Evolutionary conservation across 441 rosid genomes (phyloP).

Genomic region (Adansonia gregorii): DNA sequence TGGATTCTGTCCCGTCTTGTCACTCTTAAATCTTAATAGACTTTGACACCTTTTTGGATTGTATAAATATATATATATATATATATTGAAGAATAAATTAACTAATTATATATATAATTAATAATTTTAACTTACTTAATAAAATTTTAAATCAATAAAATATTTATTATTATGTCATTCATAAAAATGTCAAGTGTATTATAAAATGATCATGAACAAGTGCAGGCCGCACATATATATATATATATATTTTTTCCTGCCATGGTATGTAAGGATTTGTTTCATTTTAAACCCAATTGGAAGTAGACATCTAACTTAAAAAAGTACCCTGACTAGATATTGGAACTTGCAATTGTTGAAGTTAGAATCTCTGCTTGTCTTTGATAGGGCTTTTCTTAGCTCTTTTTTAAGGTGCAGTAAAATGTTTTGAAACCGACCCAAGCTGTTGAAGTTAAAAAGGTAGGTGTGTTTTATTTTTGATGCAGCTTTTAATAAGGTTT

Average conservation of each 20-base stretch:
- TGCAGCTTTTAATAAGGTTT: background rate
- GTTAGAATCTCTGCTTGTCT: conserved; percentile 6
- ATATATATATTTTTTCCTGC: background rate
- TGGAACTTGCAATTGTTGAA: conserved; percentile 7
- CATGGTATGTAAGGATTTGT: conserved; percentile 16
- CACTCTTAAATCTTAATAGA: background rate
- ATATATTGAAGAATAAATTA: no score
- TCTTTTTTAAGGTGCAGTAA: background rate
- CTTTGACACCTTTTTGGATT: background rate
- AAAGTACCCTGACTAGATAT: background rate
- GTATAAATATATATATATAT: background rate
- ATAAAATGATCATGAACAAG: background rate
- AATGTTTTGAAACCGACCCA: background rate
- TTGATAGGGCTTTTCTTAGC: background rate
- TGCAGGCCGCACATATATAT: background rate
- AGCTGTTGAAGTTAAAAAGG: background rate
- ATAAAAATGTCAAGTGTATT: no score
- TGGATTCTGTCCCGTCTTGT: background rate
- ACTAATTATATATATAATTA: no score
- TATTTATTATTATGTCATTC: no score
- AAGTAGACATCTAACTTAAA: background rate
- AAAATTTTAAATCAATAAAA: no score
- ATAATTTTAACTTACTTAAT: no score
- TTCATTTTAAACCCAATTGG: conserved; percentile 14
- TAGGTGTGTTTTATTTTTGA: background rate